Percentiles rank a stretch among this genome's conserved stretches.
phyloP scores from a whole-genome alignment of 2,329 filamentous ascomycete species.

The Peltaster fructicola region DNA sequence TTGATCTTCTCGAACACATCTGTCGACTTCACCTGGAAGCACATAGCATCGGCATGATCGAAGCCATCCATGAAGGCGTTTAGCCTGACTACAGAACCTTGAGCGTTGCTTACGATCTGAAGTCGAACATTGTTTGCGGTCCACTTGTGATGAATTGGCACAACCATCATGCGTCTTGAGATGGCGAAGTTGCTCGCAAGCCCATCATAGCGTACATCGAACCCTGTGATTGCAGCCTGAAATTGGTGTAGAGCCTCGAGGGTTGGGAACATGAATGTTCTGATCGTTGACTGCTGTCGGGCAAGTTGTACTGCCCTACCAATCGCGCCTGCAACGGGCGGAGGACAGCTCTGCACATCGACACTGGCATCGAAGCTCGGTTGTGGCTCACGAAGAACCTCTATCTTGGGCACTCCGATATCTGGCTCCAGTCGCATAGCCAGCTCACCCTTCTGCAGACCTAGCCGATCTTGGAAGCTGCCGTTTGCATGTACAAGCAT shows the following conservation, averaged over 20 bases:
- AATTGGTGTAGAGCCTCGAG: slow-evolving; percentile 53
- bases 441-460: slow-evolving; percentile 41
- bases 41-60: slow-evolving; percentile 72
- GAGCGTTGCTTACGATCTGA: slow-evolving; percentile 48
- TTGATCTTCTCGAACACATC: slow-evolving; percentile 55
- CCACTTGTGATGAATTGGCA: slow-evolving; percentile 89
- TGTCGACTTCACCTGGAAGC: slow-evolving; percentile 67
- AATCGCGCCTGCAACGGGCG: slow-evolving; percentile 39
- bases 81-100: slow-evolving; percentile 59
- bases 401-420: slow-evolving; percentile 37
- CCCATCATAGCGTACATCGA: slow-evolving; percentile 37
- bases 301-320: no score
- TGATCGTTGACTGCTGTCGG: slow-evolving; percentile 44
- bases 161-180: slow-evolving; percentile 56
- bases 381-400: slow-evolving; percentile 55
- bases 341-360: slow-evolving; percentile 22
- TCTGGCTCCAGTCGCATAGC: slow-evolving; percentile 26
- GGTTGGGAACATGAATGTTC: slow-evolving; percentile 39
- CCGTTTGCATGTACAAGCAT: slow-evolving; percentile 60
- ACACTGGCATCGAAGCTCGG: slow-evolving; percentile 61
- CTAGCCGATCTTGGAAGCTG: slow-evolving; percentile 67
- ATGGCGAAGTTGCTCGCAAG: slow-evolving; percentile 62
- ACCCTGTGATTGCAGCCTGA: slow-evolving; percentile 63
- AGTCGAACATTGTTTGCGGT: slow-evolving; percentile 65
- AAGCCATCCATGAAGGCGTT: slow-evolving; percentile 82